Evolutionary conservation across 1,139 yeast species (phyloP).

Genomic region (Kodamaea plutei): DNA sequence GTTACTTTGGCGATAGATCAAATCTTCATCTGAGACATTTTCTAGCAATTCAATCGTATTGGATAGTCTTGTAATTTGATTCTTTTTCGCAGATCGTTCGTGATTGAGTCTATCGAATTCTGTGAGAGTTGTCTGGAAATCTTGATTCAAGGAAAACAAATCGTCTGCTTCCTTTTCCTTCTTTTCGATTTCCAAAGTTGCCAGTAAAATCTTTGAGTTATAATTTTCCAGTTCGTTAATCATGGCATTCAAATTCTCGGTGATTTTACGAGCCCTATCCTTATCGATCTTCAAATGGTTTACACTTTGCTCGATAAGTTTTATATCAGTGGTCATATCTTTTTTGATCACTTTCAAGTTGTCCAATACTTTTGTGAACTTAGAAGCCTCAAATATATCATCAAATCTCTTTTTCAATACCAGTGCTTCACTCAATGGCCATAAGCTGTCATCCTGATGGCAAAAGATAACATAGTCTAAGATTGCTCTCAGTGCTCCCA

Average conservation of each 20-base stretch:
- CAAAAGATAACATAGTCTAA: constrained; percentile 92
- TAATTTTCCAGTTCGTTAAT: constrained; percentile 41
- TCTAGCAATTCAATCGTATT: constrained; percentile 43
- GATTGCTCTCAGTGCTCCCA: constrained; percentile 87
- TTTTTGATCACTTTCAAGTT: constrained; percentile 71
- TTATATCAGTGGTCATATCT: constrained; percentile 72
- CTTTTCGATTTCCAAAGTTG: constrained; percentile 45
- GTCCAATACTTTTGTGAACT: constrained; percentile 87
- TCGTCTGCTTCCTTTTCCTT: constrained; percentile 58
- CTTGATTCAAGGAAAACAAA: constrained; percentile 74
- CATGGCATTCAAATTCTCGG: constrained; percentile 44
- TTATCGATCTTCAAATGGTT: constrained; percentile 71
- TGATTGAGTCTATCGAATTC: constrained; percentile 56
- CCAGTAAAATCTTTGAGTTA: constrained; percentile 44
- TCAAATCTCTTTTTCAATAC: constrained; percentile 87
- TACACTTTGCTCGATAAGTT: constrained; percentile 71
- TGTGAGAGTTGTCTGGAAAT: constrained; percentile 69
- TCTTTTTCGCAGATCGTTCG: constrained; percentile 39
- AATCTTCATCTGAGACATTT: constrained; percentile 44
- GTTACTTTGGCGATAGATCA: constrained; percentile 48
- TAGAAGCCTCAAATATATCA: constrained; percentile 93
- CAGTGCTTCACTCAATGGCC: constrained; percentile 96
- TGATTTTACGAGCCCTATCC: constrained; percentile 62
- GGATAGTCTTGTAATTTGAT: constrained; percentile 48
- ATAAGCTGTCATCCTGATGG: constrained; percentile 93